phyloP scores from a whole-genome alignment of 306 rosid genomes.

The Vigna radiata region DNA sequence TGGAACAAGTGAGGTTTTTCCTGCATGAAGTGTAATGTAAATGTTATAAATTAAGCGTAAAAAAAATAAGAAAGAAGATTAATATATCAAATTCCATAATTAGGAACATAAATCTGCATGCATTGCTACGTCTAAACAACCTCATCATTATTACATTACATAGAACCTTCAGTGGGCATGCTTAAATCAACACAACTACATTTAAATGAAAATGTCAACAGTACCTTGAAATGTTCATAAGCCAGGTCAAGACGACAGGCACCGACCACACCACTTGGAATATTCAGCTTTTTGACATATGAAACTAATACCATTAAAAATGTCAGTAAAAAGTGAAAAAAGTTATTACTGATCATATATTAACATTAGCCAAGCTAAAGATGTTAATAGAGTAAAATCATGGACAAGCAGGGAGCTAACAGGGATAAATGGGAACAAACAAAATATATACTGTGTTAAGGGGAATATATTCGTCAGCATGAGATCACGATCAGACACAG shows the following conservation, averaged over 20 bases:
- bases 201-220: conserved; percentile 32
- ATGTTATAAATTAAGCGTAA: conserved; percentile 24
- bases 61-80: neutral
- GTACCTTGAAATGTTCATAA: conserved; percentile 95
- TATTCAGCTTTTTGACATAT: conserved; percentile 87
- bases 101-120: conserved; percentile 18
- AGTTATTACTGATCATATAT: conserved; percentile 26
- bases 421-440: conserved; percentile 5
- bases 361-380: conserved; percentile 20
- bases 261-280: conserved; percentile 99
- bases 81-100: conserved; percentile 20
- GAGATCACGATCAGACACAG: neutral
- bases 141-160: conserved; percentile 6
- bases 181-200: conserved; percentile 33
- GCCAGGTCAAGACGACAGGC: conserved; percentile 97
- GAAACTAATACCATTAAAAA: conserved; percentile 65
- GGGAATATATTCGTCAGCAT: conserved; percentile 20
- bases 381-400: conserved; percentile 19
- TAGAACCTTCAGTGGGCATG: conserved; percentile 21
- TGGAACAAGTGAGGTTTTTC: conserved; percentile 94
- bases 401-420: conserved; percentile 25
- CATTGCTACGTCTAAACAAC: conserved; percentile 25
- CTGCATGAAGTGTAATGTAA: conserved; percentile 58
- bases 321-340: conserved; percentile 44
- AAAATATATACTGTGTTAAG: conserved; percentile 18